phyloP scores from a whole-genome alignment of 2,329 filamentous ascomycete species.

The Tolypocladium cylindrosporum region DNA sequence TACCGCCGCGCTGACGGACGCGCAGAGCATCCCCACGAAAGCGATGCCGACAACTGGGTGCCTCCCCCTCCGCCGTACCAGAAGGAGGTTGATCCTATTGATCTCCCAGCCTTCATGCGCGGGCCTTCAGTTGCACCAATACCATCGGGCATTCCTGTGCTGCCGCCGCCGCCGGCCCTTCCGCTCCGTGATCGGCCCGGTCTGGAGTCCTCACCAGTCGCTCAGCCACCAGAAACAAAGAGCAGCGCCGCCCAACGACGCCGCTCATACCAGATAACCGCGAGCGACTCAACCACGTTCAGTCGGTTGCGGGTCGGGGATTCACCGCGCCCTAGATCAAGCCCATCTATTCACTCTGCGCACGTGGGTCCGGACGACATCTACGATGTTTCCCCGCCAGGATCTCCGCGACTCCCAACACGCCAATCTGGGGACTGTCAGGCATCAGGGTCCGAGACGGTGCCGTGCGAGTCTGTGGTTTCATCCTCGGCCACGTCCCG shows the following conservation, averaged over 20 bases:
- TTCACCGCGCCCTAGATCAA: conserved; percentile 19
- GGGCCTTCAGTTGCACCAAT: conserved; percentile 31
- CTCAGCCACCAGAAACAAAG: conserved; percentile 1
- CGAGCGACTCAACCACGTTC: conserved; percentile 24
- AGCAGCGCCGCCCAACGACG: conserved; percentile 6
- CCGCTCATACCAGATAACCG: conserved; percentile 20
- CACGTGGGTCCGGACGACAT: conserved; percentile 26
- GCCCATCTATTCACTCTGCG: conserved; percentile 11
- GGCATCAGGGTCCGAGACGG: conserved; percentile 1
- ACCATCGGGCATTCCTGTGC: conserved; percentile 13
- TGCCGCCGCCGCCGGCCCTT: conserved; percentile 12
- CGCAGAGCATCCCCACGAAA: conserved; percentile 70
- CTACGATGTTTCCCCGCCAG: conserved; percentile 37
- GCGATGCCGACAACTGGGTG: conserved; percentile 82
- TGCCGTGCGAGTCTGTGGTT: conserved; percentile 8
- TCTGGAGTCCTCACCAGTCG: background rate
- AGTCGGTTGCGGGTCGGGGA: conserved; percentile 15
- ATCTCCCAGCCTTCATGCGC: conserved; percentile 46
- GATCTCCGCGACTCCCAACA: conserved; percentile 21
- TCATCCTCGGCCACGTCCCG: background rate
- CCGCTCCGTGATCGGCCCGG: background rate
- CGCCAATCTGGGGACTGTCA: background rate
- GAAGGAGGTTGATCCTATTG: conserved; percentile 51
- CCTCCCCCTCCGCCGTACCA: conserved; percentile 76
- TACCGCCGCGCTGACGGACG: conserved; percentile 62